Evolutionary conservation across 2,329 filamentous ascomycete species (phyloP).

Genomic region (Knufia fluminis): DNA sequence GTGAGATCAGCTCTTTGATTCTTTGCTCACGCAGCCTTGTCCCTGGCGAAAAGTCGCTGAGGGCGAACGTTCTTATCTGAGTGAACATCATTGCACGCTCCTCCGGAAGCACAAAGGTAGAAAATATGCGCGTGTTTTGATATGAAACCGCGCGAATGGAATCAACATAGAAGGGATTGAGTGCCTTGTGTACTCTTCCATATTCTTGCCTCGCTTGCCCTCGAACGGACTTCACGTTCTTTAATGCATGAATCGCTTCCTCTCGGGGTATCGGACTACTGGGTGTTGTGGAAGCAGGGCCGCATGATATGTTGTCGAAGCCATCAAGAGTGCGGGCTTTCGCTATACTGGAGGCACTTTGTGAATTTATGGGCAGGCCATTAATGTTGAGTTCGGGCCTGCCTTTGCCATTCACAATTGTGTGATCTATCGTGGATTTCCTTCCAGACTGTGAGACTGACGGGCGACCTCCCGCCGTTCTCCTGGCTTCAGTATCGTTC

Average conservation of each 20-base stretch:
- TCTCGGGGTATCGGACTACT: slow-evolving; percentile 24
- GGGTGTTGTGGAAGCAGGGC: background rate
- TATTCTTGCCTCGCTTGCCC: slow-evolving; percentile 84
- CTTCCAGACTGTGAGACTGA: background rate
- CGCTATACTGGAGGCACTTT: background rate
- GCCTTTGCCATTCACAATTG: slow-evolving; percentile 22
- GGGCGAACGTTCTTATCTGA: slow-evolving; percentile 68
- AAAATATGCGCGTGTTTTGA: slow-evolving; percentile 63
- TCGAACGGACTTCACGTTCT: slow-evolving; percentile 64
- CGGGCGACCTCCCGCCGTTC: slow-evolving; percentile 24
- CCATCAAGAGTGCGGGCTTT: slow-evolving; percentile 8
- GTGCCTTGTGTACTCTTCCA: slow-evolving; percentile 76
- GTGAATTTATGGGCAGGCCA: background rate
- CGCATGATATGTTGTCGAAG: slow-evolving; percentile 16
- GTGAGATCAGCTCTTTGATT: slow-evolving; percentile 61
- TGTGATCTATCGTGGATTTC: slow-evolving; percentile 17
- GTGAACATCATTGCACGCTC: slow-evolving; percentile 82
- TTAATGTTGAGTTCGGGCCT: slow-evolving; percentile 21
- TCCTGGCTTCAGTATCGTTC: slow-evolving; percentile 79
- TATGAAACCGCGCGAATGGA: slow-evolving; percentile 62
- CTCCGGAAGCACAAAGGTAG: slow-evolving; percentile 77
- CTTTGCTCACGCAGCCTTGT: slow-evolving; percentile 63
- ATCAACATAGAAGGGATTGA: slow-evolving; percentile 84
- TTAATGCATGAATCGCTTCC: slow-evolving; percentile 59
- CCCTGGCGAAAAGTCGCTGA: slow-evolving; percentile 70